Conservation (phyloP, 2,329 filamentous ascomycete species). For the Penicillium sp. region DNA sequence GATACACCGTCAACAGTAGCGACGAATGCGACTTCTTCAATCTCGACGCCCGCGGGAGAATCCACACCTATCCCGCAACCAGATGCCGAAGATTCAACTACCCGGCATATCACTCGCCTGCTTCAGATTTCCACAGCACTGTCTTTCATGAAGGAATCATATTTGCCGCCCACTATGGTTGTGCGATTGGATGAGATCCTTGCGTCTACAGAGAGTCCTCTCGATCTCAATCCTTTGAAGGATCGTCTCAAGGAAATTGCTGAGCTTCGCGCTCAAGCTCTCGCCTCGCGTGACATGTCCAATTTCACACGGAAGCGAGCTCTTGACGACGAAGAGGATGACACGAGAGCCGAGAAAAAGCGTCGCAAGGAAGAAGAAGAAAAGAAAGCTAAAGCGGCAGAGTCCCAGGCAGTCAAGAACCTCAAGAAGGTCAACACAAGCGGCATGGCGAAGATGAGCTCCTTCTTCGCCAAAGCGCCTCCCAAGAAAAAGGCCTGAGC, state of each 20-base stretch:
- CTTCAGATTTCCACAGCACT: conserved; percentile 54
- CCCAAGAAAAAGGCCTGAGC: conserved; percentile 37
- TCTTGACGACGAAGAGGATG: conserved; percentile 46
- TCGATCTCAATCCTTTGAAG: conserved; percentile 72
- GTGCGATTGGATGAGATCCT: conserved; percentile 42
- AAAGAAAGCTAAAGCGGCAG: conserved; percentile 72
- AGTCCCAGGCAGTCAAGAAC: conserved; percentile 75
- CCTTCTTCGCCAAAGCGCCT: conserved; percentile 77
- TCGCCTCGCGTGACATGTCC: conserved; percentile 62
- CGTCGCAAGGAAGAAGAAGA: conserved; percentile 86
- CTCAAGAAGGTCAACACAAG: conserved; percentile 86
- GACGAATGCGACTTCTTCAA: conserved; percentile 38
- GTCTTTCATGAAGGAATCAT: conserved; percentile 53
- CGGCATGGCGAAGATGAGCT: conserved; percentile 96
- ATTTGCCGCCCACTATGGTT: conserved; percentile 45
- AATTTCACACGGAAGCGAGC: conserved; percentile 49
- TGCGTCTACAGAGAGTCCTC: conserved; percentile 39
- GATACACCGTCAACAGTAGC: conserved; percentile 36
- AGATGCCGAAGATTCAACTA: conserved; percentile 28
- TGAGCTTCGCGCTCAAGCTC: conserved; percentile 69
- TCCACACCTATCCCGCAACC: conserved; percentile 43
- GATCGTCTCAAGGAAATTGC: conserved; percentile 68
- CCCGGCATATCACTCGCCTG: conserved; percentile 44
- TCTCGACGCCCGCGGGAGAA: conserved; percentile 41
- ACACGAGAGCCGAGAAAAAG: conserved; percentile 73